Percentiles rank a stretch among this genome's conserved stretches.
Conservation (phyloP, 805 yeast genomes). For the Hanseniaspora vineae region DNA sequence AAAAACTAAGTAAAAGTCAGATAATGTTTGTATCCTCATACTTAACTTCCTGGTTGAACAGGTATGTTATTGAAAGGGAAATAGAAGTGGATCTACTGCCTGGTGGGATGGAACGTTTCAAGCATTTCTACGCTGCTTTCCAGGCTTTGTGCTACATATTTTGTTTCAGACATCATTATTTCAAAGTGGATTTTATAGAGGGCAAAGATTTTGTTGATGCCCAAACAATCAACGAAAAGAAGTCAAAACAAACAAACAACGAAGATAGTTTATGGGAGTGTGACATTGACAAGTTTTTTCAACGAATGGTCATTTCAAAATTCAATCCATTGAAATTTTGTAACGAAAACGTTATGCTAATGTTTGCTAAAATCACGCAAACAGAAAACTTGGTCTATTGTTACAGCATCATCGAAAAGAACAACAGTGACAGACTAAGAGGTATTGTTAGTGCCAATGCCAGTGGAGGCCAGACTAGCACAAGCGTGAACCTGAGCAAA, state of each 20-base stretch:
- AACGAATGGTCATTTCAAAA: conserved; percentile 68
- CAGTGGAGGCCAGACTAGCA: conserved; percentile 11
- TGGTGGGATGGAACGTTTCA: conserved; percentile 81
- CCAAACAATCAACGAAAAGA: conserved; percentile 10
- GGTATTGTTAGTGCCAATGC: conserved; percentile 26
- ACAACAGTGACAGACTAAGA: conserved; percentile 40
- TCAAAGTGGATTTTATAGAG: conserved; percentile 28
- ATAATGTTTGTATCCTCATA: conserved; percentile 72
- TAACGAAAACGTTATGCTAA: conserved; percentile 83
- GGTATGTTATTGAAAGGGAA: conserved; percentile 76
- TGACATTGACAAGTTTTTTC: conserved; percentile 74
- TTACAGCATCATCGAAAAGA: conserved; percentile 83
- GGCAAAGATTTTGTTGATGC: too few species aligned
- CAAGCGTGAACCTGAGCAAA: conserved; percentile 12
- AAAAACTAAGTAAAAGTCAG: conserved; percentile 55
- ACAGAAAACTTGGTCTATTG: conserved; percentile 85
- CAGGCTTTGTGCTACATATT: conserved; percentile 86
- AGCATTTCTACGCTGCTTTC: conserved; percentile 77
- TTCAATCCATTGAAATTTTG: conserved; percentile 91
- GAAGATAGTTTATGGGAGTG: conserved; percentile 51
- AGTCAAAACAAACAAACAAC: not conserved
- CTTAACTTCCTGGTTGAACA: conserved; percentile 70
- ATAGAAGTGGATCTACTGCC: conserved; percentile 49
- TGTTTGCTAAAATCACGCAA: conserved; percentile 88
- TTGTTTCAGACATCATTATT: conserved; percentile 66